Evolutionary conservation across 768 basidiomycete genomes (phyloP), one percentile per base, ranked within the genome.

Genomic region (Boletus fagicola): DNA sequence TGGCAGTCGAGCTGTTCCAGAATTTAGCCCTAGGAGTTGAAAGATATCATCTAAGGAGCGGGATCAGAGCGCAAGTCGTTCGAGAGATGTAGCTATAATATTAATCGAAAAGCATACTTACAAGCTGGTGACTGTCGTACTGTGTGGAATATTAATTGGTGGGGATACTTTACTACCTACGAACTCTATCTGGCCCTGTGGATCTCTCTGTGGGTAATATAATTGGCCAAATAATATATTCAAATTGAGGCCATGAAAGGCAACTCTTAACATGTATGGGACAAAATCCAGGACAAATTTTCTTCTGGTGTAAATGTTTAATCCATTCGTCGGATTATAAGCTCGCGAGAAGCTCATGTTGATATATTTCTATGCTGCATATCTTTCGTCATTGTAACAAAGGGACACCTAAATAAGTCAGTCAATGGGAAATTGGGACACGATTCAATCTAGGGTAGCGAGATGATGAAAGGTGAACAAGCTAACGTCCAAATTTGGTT

Each of bases 401-500:
- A 53, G 67, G 53, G 42, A 71, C 33, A 11, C 22, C 68, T 30
- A 59, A 61, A 69, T 51, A 46, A 13, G 59, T 49, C n/a, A 3
- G 38, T 26, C 7, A 20, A 33, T 51, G 54, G 44, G 58, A 65
- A 53, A 24, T 36, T 9, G 4, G 48, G 28, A 26, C 26, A 12
- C 2, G 12, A 35, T 35, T 54, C 12, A 47, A 15, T 20, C 28
- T 5, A 22, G 26, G 38, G 33, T 43, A 33, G 50, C 52, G 52
- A 57, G 16, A 51, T 30, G 53, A 31, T 11, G 31, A 52, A 40
- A 39, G 30, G 38, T 8, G 54, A 60, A 72, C 70, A 73, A 73
- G 57, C 51, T 47, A 66, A 51, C 38, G 10, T 51, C 72, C 66
- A 51, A 62, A 72, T 72, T 35, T 18, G 70, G 69, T 24, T 28